Evolutionary conservation across 805 yeast species (phyloP).

Genomic region (Yamadazyma sp.): DNA sequence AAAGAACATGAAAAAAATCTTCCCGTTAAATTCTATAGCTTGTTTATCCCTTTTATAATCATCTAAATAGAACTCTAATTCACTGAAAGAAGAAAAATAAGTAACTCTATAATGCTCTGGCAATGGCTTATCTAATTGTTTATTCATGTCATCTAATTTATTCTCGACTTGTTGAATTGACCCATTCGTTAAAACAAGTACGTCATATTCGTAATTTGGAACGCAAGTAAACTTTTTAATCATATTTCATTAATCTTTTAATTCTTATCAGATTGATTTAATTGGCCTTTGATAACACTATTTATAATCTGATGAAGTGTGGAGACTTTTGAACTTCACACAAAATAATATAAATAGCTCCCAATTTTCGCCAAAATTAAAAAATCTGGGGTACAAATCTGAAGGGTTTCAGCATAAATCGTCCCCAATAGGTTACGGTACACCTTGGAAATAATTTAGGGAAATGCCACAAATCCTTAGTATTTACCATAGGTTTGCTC

Average conservation of each 20-base stretch:
- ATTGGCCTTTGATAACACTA: slow-evolving; percentile 15
- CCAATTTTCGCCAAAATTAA: too few relatives aligned
- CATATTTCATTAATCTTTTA: slow-evolving; percentile 16
- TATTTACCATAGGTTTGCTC: too few relatives aligned
- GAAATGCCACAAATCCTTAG: too few relatives aligned
- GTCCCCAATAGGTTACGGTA: too few relatives aligned
- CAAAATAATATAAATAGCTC: too few relatives aligned
- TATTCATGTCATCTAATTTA: slow-evolving; percentile 22
- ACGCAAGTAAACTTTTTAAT: slow-evolving; percentile 35
- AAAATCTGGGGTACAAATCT: too few relatives aligned
- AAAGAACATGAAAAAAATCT: slow-evolving; percentile 36
- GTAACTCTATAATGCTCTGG: slow-evolving; percentile 9
- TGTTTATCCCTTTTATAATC: slow-evolving; percentile 16
- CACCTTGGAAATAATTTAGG: too few relatives aligned
- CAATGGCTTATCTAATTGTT: slow-evolving; percentile 13
- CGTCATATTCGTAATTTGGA: slow-evolving; percentile 30
- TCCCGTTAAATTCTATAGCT: slow-evolving; percentile 20
- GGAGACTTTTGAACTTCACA: too few relatives aligned
- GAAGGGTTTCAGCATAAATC: too few relatives aligned
- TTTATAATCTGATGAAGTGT: slow-evolving; percentile 3
- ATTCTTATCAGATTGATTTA: slow-evolving; percentile 12
- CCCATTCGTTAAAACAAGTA: slow-evolving; percentile 34
- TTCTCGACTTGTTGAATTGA: slow-evolving; percentile 26
- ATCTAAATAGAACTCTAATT: slow-evolving; percentile 19
- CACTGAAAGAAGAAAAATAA: slow-evolving; percentile 12